Evolutionary conservation across 106 monocot species (phyloP).

Genomic region (Apostasia shenzhenica): DNA sequence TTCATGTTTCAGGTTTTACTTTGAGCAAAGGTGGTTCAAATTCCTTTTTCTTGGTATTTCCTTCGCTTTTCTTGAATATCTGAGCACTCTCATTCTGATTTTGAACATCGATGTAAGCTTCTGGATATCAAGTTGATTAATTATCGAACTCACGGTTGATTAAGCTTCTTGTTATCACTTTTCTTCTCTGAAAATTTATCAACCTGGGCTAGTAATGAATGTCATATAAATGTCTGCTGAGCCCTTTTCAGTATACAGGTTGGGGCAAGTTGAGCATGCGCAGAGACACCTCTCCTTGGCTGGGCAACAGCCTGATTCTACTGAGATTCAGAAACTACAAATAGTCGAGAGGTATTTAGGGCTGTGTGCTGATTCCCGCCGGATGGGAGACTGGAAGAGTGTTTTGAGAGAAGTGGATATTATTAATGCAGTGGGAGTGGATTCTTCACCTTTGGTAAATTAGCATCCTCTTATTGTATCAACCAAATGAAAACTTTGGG

Average conservation of each 20-base stretch:
- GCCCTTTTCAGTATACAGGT: conserved; percentile 15
- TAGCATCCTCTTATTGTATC: neutral
- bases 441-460: conserved; percentile 38
- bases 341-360: conserved; percentile 26
- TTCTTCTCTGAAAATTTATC: neutral
- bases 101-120: too few species aligned
- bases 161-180: neutral
- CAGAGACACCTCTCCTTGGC: conserved; percentile 19
- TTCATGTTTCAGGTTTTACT: too few species aligned
- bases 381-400: conserved; percentile 36
- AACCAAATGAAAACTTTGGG: neutral
- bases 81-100: too few species aligned
- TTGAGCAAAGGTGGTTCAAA: too few species aligned
- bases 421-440: conserved; percentile 34
- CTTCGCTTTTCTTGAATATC: too few species aligned
- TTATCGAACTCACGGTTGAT: too few species aligned
- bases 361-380: conserved; percentile 19
- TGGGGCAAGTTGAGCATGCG: conserved; percentile 43
- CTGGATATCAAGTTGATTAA: too few species aligned
- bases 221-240: neutral
- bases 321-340: conserved; percentile 33
- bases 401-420: conserved; percentile 38
- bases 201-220: neutral
- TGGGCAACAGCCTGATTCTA: conserved; percentile 16
- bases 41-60: too few species aligned